Percentiles rank a stretch among this genome's conserved stretches.
These are phyloP conservation scores for Nicotiana benthamiana DNA, from an alignment of 257 asterid genomes.

Conservation along the genomic window DNA sequence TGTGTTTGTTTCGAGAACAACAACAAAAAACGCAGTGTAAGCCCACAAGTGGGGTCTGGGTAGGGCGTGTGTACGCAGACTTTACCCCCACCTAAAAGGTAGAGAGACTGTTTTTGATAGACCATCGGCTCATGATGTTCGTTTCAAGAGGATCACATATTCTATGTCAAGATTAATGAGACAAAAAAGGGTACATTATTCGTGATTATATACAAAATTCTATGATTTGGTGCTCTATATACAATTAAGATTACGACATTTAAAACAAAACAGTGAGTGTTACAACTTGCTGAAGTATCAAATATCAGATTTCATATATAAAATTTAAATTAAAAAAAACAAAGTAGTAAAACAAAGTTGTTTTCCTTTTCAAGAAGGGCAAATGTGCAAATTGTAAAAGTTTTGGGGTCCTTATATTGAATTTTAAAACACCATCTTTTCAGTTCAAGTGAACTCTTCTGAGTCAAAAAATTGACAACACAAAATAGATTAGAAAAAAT, in stretches of 20 bases:
- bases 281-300: neutral
- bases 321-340: no score
- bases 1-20: neutral
- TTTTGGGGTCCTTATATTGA: neutral
- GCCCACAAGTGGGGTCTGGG: no score
- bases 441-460: neutral
- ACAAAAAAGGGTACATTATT: neutral
- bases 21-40: no score
- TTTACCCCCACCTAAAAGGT: no score
- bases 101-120: no score
- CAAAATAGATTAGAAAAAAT: no score
- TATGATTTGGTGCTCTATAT: neutral
- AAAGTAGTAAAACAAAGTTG: no score
- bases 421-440: neutral
- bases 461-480: neutral
- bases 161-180: neutral
- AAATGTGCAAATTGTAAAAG: neutral
- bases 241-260: neutral
- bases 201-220: neutral
- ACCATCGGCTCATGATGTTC: neutral
- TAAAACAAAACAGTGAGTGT: neutral
- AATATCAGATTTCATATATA: no score
- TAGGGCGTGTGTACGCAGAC: no score
- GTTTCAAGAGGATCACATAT: constrained; percentile 5
- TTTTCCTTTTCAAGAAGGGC: neutral